These are phyloP conservation scores for Parmelia sp. DNA, from an alignment of 495 filamentous ascomycete species.

Conservation along the genomic window DNA sequence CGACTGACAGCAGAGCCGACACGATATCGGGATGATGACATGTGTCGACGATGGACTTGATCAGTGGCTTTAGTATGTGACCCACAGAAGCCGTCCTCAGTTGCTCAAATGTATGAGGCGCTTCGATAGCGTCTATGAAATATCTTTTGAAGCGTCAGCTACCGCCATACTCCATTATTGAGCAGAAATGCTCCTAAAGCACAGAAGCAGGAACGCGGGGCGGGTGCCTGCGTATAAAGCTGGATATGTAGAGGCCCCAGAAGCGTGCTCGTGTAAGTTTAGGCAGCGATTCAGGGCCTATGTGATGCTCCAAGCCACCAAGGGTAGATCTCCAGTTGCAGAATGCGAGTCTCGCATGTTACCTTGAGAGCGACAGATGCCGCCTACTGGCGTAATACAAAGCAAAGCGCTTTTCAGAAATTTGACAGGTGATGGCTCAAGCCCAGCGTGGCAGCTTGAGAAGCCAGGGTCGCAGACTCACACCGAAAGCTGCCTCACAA, in stretches of 20 bases:
- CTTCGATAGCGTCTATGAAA: constrained; percentile 56
- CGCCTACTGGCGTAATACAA: neutral
- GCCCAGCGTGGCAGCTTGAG: neutral
- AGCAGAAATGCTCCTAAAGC: neutral
- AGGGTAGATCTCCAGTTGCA: neutral
- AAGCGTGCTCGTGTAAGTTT: neutral
- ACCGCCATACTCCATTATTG: neutral
- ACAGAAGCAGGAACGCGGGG: neutral
- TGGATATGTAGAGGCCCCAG: neutral
- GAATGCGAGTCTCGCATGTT: neutral
- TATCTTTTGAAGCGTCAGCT: constrained; percentile 44
- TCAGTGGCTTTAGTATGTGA: constrained; percentile 56
- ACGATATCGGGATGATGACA: constrained; percentile 70
- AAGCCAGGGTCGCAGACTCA: constrained; percentile 32
- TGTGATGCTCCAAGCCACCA: neutral
- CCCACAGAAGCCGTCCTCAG: constrained; percentile 61
- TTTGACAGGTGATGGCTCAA: neutral
- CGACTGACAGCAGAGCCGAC: constrained; percentile 66
- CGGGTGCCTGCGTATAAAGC: neutral
- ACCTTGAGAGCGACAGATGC: neutral
- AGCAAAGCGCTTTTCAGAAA: neutral
- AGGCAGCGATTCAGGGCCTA: neutral
- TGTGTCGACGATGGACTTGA: constrained; percentile 56
- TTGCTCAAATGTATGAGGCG: constrained; percentile 73
- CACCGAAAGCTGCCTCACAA: constrained; percentile 65